phyloP scores from a whole-genome alignment of 2,329 filamentous ascomycete species.

The Aspergillus bombycis region DNA sequence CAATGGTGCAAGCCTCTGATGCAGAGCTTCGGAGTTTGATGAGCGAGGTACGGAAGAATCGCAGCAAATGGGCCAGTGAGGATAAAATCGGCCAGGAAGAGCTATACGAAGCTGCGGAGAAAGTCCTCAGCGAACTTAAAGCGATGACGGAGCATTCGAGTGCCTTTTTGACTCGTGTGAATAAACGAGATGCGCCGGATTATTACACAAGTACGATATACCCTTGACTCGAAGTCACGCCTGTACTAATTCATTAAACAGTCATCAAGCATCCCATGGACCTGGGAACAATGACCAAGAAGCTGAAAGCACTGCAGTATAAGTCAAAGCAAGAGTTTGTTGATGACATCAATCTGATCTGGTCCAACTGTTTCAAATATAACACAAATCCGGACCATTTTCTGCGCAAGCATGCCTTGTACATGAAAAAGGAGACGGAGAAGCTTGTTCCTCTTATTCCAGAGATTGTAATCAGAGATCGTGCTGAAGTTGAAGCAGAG shows the following conservation, averaged over 20 bases:
- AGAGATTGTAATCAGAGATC: slow-evolving; percentile 84
- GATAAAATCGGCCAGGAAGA: slow-evolving; percentile 98
- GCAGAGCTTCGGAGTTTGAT: slow-evolving; percentile 89
- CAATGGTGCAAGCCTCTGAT: slow-evolving; percentile 88
- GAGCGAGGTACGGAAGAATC: slow-evolving; percentile 96
- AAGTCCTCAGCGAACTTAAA: slow-evolving; percentile 95
- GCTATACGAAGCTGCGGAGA: slow-evolving; percentile 93
- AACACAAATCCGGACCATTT: slow-evolving; percentile 89
- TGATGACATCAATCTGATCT: slow-evolving; percentile 89
- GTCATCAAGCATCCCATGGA: slow-evolving; percentile 98
- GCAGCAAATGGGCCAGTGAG: slow-evolving; percentile 98
- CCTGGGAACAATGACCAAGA: slow-evolving; percentile 96
- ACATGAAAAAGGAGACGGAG: slow-evolving; percentile 97
- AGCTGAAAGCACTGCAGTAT: slow-evolving; percentile 78
- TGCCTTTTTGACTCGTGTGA: slow-evolving; percentile 92
- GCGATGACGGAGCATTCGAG: slow-evolving; percentile 96
- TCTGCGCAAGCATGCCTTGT: slow-evolving; percentile 86
- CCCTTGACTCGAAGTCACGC: too few species aligned
- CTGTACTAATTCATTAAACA: slow-evolving; percentile 43
- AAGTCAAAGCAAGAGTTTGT: slow-evolving; percentile 95
- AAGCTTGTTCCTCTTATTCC: slow-evolving; percentile 95
- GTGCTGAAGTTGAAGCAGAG: slow-evolving; percentile 91
- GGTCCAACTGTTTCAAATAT: slow-evolving; percentile 95
- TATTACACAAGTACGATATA: slow-evolving; percentile 78
- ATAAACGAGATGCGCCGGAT: slow-evolving; percentile 95